These are phyloP conservation scores for Symbiodinium natans DNA, from an alignment of 73 alveolate species.

Conservation along the genomic window DNA sequence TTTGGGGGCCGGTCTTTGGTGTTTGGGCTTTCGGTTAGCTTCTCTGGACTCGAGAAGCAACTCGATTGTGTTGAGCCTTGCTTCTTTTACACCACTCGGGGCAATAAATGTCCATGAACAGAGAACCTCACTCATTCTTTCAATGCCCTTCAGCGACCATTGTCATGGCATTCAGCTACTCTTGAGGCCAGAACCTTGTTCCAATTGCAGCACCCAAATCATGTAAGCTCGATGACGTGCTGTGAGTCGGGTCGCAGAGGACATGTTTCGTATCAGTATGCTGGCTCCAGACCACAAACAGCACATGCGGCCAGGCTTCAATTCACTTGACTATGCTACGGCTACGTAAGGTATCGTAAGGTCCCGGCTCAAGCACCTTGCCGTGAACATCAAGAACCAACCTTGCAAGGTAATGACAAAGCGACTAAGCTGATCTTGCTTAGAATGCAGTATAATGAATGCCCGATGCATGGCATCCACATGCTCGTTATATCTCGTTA, in stretches of 20 bases:
- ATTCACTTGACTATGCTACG: neutral
- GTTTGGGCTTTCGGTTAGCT: too few species aligned
- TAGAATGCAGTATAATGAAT: neutral
- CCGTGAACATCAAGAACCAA: slow-evolving; percentile 80
- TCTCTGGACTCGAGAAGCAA: too few species aligned
- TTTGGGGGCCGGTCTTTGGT: too few species aligned
- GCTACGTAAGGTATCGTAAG: neutral
- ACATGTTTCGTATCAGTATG: neutral
- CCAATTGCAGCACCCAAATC: neutral
- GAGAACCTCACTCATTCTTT: too few species aligned
- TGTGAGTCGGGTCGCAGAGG: neutral
- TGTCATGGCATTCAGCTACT: neutral
- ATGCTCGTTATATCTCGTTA: too few species aligned
- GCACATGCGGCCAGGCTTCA: neutral
- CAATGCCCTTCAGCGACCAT: neutral
- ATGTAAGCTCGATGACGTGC: too few species aligned
- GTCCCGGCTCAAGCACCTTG: slow-evolving; percentile 27
- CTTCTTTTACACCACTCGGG: too few species aligned
- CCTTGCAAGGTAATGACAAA: neutral
- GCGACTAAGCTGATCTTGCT: neutral
- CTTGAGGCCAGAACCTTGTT: neutral
- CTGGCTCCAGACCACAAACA: neutral
- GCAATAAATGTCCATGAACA: too few species aligned
- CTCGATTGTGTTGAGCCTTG: too few species aligned
- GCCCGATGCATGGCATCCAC: neutral